Base-by-base conservation (phyloP, 345 rosid genomes). In the Salix purpurea region DNA sequence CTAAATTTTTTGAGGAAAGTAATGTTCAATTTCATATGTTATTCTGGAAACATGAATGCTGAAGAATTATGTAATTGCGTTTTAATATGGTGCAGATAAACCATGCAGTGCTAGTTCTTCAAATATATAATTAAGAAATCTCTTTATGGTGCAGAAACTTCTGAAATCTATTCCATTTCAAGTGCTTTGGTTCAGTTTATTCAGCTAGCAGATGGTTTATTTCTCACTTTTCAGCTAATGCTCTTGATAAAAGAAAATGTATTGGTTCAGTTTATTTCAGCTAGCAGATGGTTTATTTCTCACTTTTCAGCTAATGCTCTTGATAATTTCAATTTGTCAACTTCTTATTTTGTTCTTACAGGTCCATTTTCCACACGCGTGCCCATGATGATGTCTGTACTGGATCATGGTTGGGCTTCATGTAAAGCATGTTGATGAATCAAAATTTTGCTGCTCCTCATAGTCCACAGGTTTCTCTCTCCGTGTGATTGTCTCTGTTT, bases 341-440 rank as follows among this genome's bases (percentile, higher is more conserved):
- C 74, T 61, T 23, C 23, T n/a, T 23, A 11, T 23, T 67, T 36
- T 40, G 39, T 7, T 71, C 39, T 78, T 74, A 15, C 85, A 92
- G 94, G 84, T 86, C 85, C 44, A 79, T 92, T 68, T 91, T 89
- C 48, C 89, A 89, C 54, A 44, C 87, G 16, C 91, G 87, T 80
- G 90, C 91, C 46, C 97, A 89, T 65, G 94, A 91, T 65, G 97
- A 92, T 77, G 85, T 91, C 30, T 91, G 92, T 52, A 79, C 85
- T 16, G 97, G 97, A 15, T 91, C 97, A 36, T 91, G 97, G 97
- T 92, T 72, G 91, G 88, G 46, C 83, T 88, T 70, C 86, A 86
- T 52, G 88, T 82, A 73, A 74, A 78, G 19, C 88, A 92, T 80
- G 64, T 89, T 28, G 85, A 89, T 69, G 95, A 92, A 85, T 84